Conservation (phyloP, 2,329 filamentous ascomycete species). For the Mycosphaerella sp. region DNA sequence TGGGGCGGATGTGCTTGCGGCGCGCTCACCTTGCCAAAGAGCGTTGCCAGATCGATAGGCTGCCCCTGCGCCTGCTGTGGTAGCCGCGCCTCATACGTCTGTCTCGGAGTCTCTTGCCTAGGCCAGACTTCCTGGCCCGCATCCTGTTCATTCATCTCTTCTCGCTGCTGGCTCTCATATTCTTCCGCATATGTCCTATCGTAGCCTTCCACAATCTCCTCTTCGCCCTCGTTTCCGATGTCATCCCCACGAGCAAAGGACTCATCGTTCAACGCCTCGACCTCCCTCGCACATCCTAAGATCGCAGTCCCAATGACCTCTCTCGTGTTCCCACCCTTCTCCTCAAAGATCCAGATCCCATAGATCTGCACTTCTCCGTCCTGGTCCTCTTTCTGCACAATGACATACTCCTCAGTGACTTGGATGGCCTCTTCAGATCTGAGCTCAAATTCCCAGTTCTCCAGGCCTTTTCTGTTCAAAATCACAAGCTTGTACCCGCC, state of each 20-base stretch:
- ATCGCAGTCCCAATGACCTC: constrained; percentile 50
- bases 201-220: not conserved
- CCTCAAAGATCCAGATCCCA: constrained; percentile 60
- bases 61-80: constrained; percentile 40
- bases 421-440: constrained; percentile 41
- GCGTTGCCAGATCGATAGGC: constrained; percentile 24
- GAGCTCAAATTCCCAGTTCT: constrained; percentile 44
- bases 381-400: constrained; percentile 45
- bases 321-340: constrained; percentile 46
- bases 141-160: not conserved
- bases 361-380: constrained; percentile 42
- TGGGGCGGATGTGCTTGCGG: constrained; percentile 1
- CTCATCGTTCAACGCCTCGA: constrained; percentile 33
- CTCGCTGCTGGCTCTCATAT: not conserved
- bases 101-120: not conserved
- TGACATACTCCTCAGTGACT: constrained; percentile 52
- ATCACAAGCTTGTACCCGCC: constrained; percentile 42
- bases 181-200: constrained; percentile 2
- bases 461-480: constrained; percentile 43
- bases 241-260: not conserved
- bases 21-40: constrained; percentile 20
- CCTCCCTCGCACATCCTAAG: constrained; percentile 48
- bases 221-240: not conserved
- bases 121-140: not conserved
- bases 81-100: constrained; percentile 1